Percentiles rank a stretch among this genome's conserved stretches.
Conservation (phyloP, 2,329 filamentous ascomycete genomes). For the Tolypocladium tropicale region DNA sequence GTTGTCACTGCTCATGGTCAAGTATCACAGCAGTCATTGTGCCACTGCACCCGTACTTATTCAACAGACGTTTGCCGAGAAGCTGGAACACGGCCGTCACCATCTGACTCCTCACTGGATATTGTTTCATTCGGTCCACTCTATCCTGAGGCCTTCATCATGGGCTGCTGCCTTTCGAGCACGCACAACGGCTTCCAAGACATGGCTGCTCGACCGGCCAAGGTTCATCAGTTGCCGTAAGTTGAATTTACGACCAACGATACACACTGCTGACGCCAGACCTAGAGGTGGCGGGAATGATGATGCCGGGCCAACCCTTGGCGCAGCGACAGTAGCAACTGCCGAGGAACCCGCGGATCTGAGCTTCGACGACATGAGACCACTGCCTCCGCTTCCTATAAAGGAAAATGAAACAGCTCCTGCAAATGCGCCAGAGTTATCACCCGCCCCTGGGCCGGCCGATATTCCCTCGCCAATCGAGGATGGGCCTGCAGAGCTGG, state of each 20-base stretch:
- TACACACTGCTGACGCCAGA: neutral
- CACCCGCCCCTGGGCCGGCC: no score
- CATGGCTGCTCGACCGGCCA: conserved; percentile 3
- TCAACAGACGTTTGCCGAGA: neutral
- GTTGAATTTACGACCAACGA: neutral
- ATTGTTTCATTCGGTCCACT: neutral
- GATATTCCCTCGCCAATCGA: neutral
- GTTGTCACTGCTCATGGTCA: neutral
- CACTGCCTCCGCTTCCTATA: neutral
- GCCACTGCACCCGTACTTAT: neutral
- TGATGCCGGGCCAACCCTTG: neutral
- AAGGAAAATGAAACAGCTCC: neutral
- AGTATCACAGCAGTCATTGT: neutral
- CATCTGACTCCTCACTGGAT: no score
- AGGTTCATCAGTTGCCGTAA: neutral
- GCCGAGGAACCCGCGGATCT: neutral
- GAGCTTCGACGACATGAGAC: neutral
- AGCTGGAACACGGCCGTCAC: neutral
- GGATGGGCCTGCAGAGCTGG: neutral
- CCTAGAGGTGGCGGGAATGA: neutral
- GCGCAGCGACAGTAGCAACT: neutral
- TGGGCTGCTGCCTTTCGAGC: conserved; percentile 4
- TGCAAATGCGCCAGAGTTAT: neutral
- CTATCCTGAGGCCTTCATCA: neutral
- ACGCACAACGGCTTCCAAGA: conserved; percentile 5